Evolutionary conservation across 805 yeast genomes (phyloP), one percentile per base, ranked within the genome.

Genomic region (Teunomyces kruisii): DNA sequence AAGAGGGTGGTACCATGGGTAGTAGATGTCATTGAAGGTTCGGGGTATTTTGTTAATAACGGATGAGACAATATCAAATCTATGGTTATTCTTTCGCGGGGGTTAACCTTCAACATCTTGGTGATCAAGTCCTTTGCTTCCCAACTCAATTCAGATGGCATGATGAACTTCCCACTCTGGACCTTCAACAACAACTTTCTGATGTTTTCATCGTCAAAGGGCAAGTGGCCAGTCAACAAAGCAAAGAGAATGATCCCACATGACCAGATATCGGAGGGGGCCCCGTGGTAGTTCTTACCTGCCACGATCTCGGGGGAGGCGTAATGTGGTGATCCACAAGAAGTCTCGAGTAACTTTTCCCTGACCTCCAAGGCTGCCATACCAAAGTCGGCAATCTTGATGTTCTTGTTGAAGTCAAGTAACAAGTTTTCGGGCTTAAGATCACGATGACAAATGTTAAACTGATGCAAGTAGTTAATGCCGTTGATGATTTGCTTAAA

Each of bases 281-380:
- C 90, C 10, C 99, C 99, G 61, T 94, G 98, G 64, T 94, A 94
- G 48, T 83, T 89, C 49, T 86, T 81, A 30, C 99, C 99, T 9
- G 96, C 87, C 9, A 94, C 97, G 54, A 94, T 92, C 64, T 94
- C 99, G 0, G 99, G 99, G 8, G 97, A 88, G 1, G 98, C 99
- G 65, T 94, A 94, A 65, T 94, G 99, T 7, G 99, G 99, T 13
- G 97, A 90, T 1, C 99, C 99, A 67, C 99, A 94, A 14, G 95
- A 84, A 3, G 99, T 94, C 64, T 92, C 97, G 46, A 94, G 73
- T 58, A 92, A 69, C 55, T 86, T 81, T 53, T 84, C 92, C 43
- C 79, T 79, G 26, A 88, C 80, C 64, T 94, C 98, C 38, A 94
- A 71, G 6, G 99, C 98, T 13, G 99, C 99, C 99, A 94, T 94